Evolutionary conservation across 225 moss, liverwort and hornwort genomes (phyloP), one percentile per base, ranked within the genome.

Genomic region (Sphagnum tenellum): DNA sequence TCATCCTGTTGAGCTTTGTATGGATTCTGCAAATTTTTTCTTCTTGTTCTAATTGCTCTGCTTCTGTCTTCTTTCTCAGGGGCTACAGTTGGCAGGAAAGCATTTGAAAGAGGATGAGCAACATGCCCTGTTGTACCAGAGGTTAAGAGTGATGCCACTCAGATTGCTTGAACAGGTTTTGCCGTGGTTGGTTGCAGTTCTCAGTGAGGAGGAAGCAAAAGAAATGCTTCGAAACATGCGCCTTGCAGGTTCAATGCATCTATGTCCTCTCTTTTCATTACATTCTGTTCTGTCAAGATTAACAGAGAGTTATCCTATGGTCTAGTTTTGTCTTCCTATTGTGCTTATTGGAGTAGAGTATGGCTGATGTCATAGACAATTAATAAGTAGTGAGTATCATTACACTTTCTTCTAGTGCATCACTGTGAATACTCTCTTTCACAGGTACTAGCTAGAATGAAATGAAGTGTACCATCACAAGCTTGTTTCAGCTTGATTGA

Each of bases 201-300:
- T 95, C 13, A 95, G 76, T 59, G 95, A 95, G 75, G 92, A 92
- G 44, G 91, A 95, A 77, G 89, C 89, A 49, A 89, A 86, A 70
- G 89, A 92, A 63, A 95, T 95, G 95, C 91, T 95, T 67, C 88
- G 73, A 58, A 95, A 95, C 67, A 81, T 95, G 92, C 81, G 86
- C 48, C 78, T 95, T 64, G 95, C 92, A 82, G 94, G 94, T 94
- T 70, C 50, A 61, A 68, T 9, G 12, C 54, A 75, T 11, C 9
- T 48, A 48, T 9, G 51, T 5, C n/a, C 51, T 48, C 44, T 49
- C 11, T 65, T 50, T 49, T 50, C 48, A 65, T 13, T 29, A 29
- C 29, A 29, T 29, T 29, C 29, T 29, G 29, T 29, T 29, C 29
- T 29, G 29, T 29, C 29, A 29, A 1, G 29, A 29, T 29, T 29